Evolutionary conservation across 1,284 basidiomycete species (phyloP).

Genomic region (Fistulina hepatica): DNA sequence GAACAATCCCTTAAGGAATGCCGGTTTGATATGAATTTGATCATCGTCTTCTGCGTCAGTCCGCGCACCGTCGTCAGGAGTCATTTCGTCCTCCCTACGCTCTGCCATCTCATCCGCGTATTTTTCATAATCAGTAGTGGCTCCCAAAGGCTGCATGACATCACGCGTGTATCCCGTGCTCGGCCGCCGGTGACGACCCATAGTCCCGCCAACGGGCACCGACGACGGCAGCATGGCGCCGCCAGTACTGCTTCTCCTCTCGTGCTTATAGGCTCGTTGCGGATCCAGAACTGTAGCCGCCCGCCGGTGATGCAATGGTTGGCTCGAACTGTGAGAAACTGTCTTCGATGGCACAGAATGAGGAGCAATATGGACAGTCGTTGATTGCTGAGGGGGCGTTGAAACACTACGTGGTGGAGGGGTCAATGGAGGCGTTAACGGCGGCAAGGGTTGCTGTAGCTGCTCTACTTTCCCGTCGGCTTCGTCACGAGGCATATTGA

Average conservation of each 20-base stretch:
- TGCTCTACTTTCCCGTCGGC: constrained; percentile 10
- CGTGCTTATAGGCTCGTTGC: constrained; percentile 48
- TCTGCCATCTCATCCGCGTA: neutral
- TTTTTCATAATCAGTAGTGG: neutral
- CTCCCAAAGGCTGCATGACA: neutral
- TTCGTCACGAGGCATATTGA: constrained; percentile 7
- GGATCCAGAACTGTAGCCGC: constrained; percentile 62
- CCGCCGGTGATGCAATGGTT: constrained; percentile 10
- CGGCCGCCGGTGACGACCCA: constrained; percentile 9
- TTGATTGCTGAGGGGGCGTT: neutral
- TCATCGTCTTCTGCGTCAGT: constrained; percentile 25
- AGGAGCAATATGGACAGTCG: neutral
- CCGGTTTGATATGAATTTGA: constrained; percentile 66
- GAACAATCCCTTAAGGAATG: constrained; percentile 84
- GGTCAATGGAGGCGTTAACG: neutral
- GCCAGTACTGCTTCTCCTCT: constrained; percentile 67
- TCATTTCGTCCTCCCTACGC: neutral
- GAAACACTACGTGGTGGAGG: neutral
- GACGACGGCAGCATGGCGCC: constrained; percentile 37
- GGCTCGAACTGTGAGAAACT: constrained; percentile 1
- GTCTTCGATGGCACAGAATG: constrained; percentile 2
- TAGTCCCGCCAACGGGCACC: constrained; percentile 6
- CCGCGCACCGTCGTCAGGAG: neutral
- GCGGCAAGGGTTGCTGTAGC: constrained; percentile 10
- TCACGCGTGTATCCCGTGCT: constrained; percentile 1